Evolutionary conservation across 108 stramenopile species (phyloP).

Genomic region (Fragilaria crotonensis): DNA sequence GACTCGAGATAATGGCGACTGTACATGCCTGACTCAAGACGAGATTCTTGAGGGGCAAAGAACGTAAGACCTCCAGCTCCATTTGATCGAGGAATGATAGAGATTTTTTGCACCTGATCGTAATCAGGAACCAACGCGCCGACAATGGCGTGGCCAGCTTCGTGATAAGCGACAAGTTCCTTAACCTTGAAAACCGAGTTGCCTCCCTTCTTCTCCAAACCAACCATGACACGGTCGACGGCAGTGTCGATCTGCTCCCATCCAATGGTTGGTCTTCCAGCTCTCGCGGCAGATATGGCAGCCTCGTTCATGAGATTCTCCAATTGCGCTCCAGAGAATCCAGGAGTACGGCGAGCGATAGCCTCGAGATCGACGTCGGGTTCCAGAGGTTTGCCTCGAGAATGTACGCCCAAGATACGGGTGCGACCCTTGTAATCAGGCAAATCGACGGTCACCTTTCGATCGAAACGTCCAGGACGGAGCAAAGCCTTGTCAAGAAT

Average conservation of each 20-base stretch:
- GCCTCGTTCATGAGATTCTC: constrained; percentile 98
- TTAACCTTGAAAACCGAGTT: constrained; percentile 61
- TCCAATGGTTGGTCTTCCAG: constrained; percentile 70
- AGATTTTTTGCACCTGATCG: constrained; percentile 96
- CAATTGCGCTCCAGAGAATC: constrained; percentile 94
- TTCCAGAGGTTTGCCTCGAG: constrained; percentile 89
- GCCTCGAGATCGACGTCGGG: constrained; percentile 89
- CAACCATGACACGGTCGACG: constrained; percentile 95
- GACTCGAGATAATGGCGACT: constrained; percentile 89
- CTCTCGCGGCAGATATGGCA: constrained; percentile 85
- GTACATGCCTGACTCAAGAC: constrained; percentile 90
- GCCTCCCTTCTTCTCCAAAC: constrained; percentile 90
- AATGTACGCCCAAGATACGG: constrained; percentile 89
- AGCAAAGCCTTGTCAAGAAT: constrained; percentile 91
- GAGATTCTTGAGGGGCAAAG: constrained; percentile 89
- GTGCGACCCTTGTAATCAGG: constrained; percentile 91
- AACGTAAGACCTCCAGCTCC: constrained; percentile 93
- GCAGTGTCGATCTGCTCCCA: constrained; percentile 94
- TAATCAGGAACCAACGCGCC: constrained; percentile 86
- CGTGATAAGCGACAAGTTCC: constrained; percentile 92
- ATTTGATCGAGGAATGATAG: constrained; percentile 90
- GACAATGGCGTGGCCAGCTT: constrained; percentile 93
- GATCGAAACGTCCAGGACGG: constrained; percentile 98
- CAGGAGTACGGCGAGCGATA: constrained; percentile 90
- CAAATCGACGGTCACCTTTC: constrained; percentile 91